Conservation (phyloP, 305 asterid genomes). For the Andrographis paniculata region DNA sequence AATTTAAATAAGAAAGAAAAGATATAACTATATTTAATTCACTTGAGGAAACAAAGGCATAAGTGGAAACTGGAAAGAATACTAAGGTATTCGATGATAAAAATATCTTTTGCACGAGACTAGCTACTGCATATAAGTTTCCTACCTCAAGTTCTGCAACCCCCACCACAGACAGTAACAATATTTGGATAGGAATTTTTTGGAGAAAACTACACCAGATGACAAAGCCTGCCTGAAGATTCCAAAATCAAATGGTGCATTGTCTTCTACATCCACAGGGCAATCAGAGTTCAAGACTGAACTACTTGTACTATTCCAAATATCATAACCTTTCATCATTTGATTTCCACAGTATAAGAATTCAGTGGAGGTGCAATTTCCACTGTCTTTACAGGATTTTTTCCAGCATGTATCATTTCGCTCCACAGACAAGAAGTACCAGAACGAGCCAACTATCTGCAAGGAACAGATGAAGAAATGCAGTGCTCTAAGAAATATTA, state of each 20-base stretch:
- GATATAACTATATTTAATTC: too few relatives aligned
- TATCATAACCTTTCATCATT: slow-evolving; percentile 34
- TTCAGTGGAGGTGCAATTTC: slow-evolving; percentile 37
- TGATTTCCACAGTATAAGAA: slow-evolving; percentile 91
- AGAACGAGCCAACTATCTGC: slow-evolving; percentile 99
- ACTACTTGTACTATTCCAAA: slow-evolving; percentile 55
- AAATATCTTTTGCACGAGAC: neutral
- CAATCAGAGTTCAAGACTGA: slow-evolving; percentile 49
- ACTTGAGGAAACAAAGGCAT: too few relatives aligned
- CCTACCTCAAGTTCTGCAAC: slow-evolving; percentile 90
- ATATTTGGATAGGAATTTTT: slow-evolving; percentile 63
- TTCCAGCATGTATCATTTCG: slow-evolving; percentile 97
- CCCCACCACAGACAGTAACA: slow-evolving; percentile 99
- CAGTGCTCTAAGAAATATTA: slow-evolving; percentile 11
- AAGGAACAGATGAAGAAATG: slow-evolving; percentile 15
- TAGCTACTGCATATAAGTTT: neutral
- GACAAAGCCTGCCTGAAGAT: slow-evolving; percentile 83
- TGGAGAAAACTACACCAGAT: slow-evolving; percentile 70
- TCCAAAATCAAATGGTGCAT: slow-evolving; percentile 92
- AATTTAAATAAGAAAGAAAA: too few relatives aligned
- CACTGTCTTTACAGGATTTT: slow-evolving; percentile 53
- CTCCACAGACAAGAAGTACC: slow-evolving; percentile 94
- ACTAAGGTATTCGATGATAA: too few relatives aligned
- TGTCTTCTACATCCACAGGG: slow-evolving; percentile 43
- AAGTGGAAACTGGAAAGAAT: too few relatives aligned